Base-by-base conservation (phyloP, 2,329 filamentous ascomycete species). In the Fusarium tricinctum region DNA sequence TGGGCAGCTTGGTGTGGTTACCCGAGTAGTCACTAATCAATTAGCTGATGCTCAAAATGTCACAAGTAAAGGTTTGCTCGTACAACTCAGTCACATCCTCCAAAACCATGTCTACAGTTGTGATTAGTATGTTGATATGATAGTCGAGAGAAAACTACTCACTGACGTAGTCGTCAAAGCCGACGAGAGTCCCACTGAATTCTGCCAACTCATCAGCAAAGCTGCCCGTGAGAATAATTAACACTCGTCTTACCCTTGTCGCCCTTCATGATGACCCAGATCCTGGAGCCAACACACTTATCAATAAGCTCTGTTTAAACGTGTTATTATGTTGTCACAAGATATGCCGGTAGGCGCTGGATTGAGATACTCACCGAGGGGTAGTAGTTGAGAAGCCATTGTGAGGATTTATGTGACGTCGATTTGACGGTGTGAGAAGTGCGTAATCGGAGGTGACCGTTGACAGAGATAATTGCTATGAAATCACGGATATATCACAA, bases 161-260 rank as follows among this genome's bases (percentile, higher is more conserved):
- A 97, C 94, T 99, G 87, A 99, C 96, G 84, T 98, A 99, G 87
- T 99, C 96, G 79, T 99, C 96, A 76, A 99, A 99, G 4, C 96
- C 96, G 56, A 97, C 88, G 26, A 99, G 86, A 9, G 93, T 97
- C 55, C 96, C 96, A 73, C 92, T 93, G 83, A 99, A 99, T 81
- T 99, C 96, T 98, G 78, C 30, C 32, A 43, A 30, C 47, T 58
- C 68, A 51, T 70, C 54, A 74, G 68, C 48, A 32, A 42, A 52
- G 33, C 22, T 32, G 44, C 42, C 17, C 17, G 47, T 30, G 12
- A 13, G 35, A 55, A 53, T 14, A 51, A 43, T 28, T 32, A 51
- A 42, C 6, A 40, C 49, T 51, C 33, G 50, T 15, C 66, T 38
- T 28, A 97, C 96, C 96, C 85, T 97, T 98, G 78, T 98, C 96